Percentiles rank a stretch among this genome's conserved stretches.
Evolutionary conservation across 192 early-diverging fungal species (phyloP).

Genomic region (Coemansia sp.): DNA sequence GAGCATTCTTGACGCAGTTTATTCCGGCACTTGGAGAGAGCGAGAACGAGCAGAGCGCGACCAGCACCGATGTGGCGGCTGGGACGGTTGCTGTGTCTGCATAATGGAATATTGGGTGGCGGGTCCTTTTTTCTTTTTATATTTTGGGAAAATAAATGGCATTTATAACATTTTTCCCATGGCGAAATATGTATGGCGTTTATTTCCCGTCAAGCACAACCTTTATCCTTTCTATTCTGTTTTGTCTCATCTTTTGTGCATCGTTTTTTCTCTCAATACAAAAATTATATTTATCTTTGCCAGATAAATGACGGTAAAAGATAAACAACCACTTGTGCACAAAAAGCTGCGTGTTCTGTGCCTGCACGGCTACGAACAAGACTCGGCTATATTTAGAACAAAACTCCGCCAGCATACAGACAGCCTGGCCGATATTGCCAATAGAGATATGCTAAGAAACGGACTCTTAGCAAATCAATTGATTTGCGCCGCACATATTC

Average conservation of each 20-base stretch:
- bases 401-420: slow-evolving; percentile 33
- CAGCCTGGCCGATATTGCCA: slow-evolving; percentile 18
- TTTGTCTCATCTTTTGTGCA: not conserved
- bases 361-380: slow-evolving; percentile 54
- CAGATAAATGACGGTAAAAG: not conserved
- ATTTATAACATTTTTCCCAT: too few relatives aligned
- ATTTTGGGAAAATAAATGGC: not conserved
- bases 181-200: not conserved
- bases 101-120: too few relatives aligned
- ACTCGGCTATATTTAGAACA: slow-evolving; percentile 37
- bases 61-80: not conserved
- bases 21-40: slow-evolving; percentile 23
- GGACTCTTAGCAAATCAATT: slow-evolving; percentile 24
- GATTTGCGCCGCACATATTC: slow-evolving; percentile 27
- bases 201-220: not conserved
- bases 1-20: slow-evolving; percentile 29
- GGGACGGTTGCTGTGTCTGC: too few relatives aligned
- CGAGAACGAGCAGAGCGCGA: not conserved
- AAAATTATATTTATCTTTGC: not conserved
- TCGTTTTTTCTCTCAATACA: not conserved
- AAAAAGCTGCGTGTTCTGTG: slow-evolving; percentile 43
- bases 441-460: too few relatives aligned
- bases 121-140: not conserved
- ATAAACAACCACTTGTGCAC: not conserved
- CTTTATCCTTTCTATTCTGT: not conserved